phyloP scores from a whole-genome alignment of 2,329 filamentous ascomycete species.

The Clathrospora elynae region DNA sequence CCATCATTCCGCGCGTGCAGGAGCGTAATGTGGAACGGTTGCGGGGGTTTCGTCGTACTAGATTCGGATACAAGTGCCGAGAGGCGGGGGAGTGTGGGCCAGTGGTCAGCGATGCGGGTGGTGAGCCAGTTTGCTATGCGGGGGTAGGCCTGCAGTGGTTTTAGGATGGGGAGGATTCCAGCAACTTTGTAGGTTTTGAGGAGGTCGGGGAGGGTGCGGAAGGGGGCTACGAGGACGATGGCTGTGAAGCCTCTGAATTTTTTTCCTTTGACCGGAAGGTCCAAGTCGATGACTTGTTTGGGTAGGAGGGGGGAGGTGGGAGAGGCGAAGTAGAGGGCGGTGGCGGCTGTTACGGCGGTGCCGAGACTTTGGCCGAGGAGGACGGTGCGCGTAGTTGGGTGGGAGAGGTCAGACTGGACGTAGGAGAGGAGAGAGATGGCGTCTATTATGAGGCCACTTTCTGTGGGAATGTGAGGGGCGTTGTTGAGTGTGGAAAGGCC shows the following conservation, averaged over 20 bases:
- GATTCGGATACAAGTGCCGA: conserved; percentile 51
- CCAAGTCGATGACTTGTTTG: conserved; percentile 12
- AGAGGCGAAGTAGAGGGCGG: conserved; percentile 70
- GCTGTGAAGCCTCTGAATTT: conserved; percentile 69
- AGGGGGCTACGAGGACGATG: conserved; percentile 78
- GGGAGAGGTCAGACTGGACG: conserved; percentile 65
- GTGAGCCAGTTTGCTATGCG: conserved; percentile 66
- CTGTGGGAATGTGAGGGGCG: conserved; percentile 62
- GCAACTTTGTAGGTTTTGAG: conserved; percentile 77
- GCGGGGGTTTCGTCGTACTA: neutral
- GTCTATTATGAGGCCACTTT: conserved; percentile 80
- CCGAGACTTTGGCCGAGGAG: conserved; percentile 87
- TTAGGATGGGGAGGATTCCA: conserved; percentile 79
- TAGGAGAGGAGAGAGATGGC: conserved; percentile 75
- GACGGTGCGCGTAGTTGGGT: conserved; percentile 74
- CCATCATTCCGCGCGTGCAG: conserved; percentile 81
- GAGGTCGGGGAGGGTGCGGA: conserved; percentile 74
- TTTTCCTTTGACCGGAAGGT: conserved; percentile 4
- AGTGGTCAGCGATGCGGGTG: conserved; percentile 74
- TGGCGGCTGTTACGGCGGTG: conserved; percentile 78
- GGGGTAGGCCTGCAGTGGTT: conserved; percentile 72
- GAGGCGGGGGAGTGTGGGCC: conserved; percentile 74
- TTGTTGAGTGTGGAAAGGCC: conserved; percentile 74
- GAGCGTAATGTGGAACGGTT: conserved; percentile 58
- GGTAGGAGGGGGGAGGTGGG: conserved; percentile 32